Evolutionary conservation across 2,329 filamentous ascomycete genomes (phyloP).

Genomic region (Teratosphaeria viscida): DNA sequence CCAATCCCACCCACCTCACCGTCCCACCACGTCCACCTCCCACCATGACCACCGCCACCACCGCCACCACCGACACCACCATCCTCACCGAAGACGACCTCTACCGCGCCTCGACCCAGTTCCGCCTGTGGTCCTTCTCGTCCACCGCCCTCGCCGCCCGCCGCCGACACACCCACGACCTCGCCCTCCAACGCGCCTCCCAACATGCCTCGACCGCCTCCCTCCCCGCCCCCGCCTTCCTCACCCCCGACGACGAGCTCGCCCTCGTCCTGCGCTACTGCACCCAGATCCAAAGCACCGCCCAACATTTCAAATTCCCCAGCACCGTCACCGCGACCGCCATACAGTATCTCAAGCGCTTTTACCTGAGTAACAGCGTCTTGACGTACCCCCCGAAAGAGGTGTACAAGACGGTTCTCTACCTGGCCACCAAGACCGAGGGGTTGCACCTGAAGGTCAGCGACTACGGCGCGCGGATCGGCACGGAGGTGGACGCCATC

Average conservation of each 20-base stretch:
- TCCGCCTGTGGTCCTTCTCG: slow-evolving; percentile 84
- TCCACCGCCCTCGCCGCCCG: slow-evolving; percentile 58
- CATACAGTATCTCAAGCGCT: slow-evolving; percentile 80
- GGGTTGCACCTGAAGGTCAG: slow-evolving; percentile 61
- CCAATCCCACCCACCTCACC: not conserved
- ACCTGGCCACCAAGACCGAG: slow-evolving; percentile 89
- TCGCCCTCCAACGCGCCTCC: slow-evolving; percentile 60
- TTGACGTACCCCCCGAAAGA: slow-evolving; percentile 93
- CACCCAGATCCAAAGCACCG: slow-evolving; percentile 36
- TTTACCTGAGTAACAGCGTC: slow-evolving; percentile 89
- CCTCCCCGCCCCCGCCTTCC: slow-evolving; percentile 50
- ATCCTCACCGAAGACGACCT: slow-evolving; percentile 74
- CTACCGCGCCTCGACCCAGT: slow-evolving; percentile 85
- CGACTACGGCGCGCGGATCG: slow-evolving; percentile 46
- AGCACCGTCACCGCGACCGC: slow-evolving; percentile 62
- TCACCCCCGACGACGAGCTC: slow-evolving; percentile 74
- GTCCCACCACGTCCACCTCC: not conserved
- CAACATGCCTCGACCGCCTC: slow-evolving; percentile 17
- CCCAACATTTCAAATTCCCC: slow-evolving; percentile 50
- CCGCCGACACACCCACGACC: slow-evolving; percentile 66
- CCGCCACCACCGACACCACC: slow-evolving; percentile 2
- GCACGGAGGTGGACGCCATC: slow-evolving; percentile 64
- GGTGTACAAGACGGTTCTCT: slow-evolving; percentile 81
- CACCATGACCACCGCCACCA: not conserved
- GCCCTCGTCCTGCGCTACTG: slow-evolving; percentile 73